phyloP scores from a whole-genome alignment of 805 yeast genomes.

The Pichia scutulata region DNA sequence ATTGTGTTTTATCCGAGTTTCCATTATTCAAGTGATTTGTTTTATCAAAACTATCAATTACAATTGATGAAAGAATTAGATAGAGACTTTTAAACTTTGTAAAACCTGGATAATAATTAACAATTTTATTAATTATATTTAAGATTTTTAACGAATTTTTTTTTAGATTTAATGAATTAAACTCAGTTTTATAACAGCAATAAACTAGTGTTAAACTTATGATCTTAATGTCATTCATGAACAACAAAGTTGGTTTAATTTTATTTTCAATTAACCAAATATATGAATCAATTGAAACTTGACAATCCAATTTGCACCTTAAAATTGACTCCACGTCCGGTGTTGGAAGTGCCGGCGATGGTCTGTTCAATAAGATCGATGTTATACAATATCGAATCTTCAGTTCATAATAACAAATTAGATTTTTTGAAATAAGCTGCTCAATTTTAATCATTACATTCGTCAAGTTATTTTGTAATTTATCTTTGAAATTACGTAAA shows the following conservation, averaged over 20 bases:
- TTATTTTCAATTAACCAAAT: slow-evolving; percentile 9
- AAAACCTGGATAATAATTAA: slow-evolving; percentile 13
- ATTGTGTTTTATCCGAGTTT: not conserved
- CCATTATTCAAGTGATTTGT: not conserved
- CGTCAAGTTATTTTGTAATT: slow-evolving; percentile 12
- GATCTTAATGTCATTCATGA: slow-evolving; percentile 17
- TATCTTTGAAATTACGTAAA: slow-evolving; percentile 6
- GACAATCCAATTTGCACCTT: slow-evolving; percentile 16
- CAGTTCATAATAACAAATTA: slow-evolving; percentile 15
- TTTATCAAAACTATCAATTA: slow-evolving; percentile 13
- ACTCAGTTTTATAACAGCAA: slow-evolving; percentile 21
- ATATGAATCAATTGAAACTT: slow-evolving; percentile 15
- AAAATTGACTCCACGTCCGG: slow-evolving; percentile 14
- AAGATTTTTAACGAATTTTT: slow-evolving; percentile 11
- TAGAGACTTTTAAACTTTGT: slow-evolving; percentile 15
- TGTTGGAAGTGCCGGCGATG: slow-evolving; percentile 17
- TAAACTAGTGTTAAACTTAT: slow-evolving; percentile 20
- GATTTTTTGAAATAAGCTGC: slow-evolving; percentile 13
- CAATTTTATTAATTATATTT: slow-evolving; percentile 15
- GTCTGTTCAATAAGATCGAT: slow-evolving; percentile 16
- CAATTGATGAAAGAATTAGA: slow-evolving; percentile 15
- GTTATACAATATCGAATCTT: slow-evolving; percentile 16
- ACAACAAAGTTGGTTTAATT: slow-evolving; percentile 15
- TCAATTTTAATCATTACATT: slow-evolving; percentile 17
- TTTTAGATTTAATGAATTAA: slow-evolving; percentile 11